Evolutionary conservation across 2,329 filamentous ascomycete species (phyloP).

Genomic region (Nectriaceae sp.): DNA sequence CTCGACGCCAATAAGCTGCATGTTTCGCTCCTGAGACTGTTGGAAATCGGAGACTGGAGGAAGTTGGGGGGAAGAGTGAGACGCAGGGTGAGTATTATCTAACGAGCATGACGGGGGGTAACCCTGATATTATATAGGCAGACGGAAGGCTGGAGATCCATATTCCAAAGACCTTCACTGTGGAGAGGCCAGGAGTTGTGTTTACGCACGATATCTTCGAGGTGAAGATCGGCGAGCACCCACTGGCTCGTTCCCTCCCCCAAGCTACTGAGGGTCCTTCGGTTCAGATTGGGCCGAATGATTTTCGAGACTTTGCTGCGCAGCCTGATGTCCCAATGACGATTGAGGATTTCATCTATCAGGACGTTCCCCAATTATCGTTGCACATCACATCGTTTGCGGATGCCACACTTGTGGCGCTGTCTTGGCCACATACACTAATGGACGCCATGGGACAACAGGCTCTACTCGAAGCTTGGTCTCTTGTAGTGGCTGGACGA

Average conservation of each 20-base stretch:
- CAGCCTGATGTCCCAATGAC: slow-evolving; percentile 16
- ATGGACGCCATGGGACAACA: slow-evolving; percentile 47
- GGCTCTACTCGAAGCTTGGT: slow-evolving; percentile 48
- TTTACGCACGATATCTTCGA: slow-evolving; percentile 42
- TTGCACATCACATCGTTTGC: slow-evolving; percentile 50
- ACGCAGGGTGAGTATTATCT: background rate
- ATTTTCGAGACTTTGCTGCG: slow-evolving; percentile 19
- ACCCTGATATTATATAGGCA: slow-evolving; percentile 2
- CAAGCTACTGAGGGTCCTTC: slow-evolving; percentile 18
- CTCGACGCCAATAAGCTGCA: slow-evolving; percentile 44
- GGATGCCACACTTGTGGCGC: slow-evolving; percentile 50
- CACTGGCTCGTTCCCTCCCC: slow-evolving; percentile 40
- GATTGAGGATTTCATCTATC: slow-evolving; percentile 41
- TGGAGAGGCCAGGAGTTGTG: slow-evolving; percentile 38
- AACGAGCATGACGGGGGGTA: too few relatives aligned
- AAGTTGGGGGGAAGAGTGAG: slow-evolving; percentile 47
- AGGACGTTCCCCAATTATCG: slow-evolving; percentile 47
- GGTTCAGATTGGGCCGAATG: slow-evolving; percentile 12
- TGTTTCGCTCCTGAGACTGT: slow-evolving; percentile 35
- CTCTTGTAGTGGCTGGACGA: slow-evolving; percentile 42
- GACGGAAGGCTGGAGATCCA: slow-evolving; percentile 34
- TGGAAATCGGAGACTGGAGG: slow-evolving; percentile 47
- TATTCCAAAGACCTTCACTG: slow-evolving; percentile 31
- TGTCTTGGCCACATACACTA: slow-evolving; percentile 50
- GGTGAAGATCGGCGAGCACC: slow-evolving; percentile 42